Evolutionary conservation across 306 rosid species (phyloP).

Genomic region (Sindora glabra): DNA sequence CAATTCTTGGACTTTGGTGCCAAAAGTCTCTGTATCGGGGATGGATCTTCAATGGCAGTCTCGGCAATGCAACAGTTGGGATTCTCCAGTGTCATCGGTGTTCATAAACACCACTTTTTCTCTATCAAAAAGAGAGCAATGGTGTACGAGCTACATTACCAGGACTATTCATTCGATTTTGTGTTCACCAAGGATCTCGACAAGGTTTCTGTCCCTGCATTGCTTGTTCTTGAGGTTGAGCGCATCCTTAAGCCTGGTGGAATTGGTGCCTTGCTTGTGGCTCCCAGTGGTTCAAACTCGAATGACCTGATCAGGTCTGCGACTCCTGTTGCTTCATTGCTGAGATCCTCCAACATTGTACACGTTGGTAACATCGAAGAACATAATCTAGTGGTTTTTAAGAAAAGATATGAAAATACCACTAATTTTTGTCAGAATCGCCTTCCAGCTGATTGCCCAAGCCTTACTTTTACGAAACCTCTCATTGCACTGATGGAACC

Average conservation of each 20-base stretch:
- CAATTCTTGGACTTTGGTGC: conserved; percentile 30
- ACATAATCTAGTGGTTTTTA: conserved; percentile 58
- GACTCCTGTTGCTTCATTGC: conserved; percentile 57
- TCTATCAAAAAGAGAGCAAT: conserved; percentile 36
- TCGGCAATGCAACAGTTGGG: conserved; percentile 53
- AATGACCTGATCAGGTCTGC: conserved; percentile 66
- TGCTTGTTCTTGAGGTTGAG: conserved; percentile 72
- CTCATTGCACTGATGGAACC: conserved; percentile 54
- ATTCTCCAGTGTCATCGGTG: conserved; percentile 38
- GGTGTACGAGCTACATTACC: conserved; percentile 29
- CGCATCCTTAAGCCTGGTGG: conserved; percentile 88
- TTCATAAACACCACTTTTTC: conserved; percentile 31
- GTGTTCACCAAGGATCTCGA: conserved; percentile 61
- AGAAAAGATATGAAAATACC: conserved; percentile 41
- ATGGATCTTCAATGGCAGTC: conserved; percentile 35
- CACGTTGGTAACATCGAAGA: conserved; percentile 41
- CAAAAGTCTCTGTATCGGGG: conserved; percentile 60
- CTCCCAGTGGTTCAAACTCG: conserved; percentile 17
- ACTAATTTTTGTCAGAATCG: conserved; percentile 23
- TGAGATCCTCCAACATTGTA: conserved; percentile 58
- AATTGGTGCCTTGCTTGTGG: conserved; percentile 57
- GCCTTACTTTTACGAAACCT: conserved; percentile 38
- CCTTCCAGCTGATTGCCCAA: conserved; percentile 56
- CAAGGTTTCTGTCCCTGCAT: conserved; percentile 59
- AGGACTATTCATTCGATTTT: conserved; percentile 57